Conservation (phyloP, 192 early-diverging fungal species). For the Backusella circina region DNA sequence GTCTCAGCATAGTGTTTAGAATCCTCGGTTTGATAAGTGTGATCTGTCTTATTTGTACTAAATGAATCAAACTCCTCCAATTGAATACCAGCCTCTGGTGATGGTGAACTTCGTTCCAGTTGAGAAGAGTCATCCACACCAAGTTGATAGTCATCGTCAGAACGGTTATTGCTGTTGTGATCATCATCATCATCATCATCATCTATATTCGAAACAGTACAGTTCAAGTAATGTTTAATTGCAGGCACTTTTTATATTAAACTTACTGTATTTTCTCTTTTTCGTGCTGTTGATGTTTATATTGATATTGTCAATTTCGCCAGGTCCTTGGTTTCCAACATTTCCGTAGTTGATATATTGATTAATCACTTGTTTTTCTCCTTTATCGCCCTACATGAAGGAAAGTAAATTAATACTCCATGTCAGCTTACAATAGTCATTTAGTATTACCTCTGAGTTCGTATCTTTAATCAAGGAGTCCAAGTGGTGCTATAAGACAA, state of each 20-base stretch:
- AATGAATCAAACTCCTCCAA: no score
- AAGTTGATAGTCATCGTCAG: no score
- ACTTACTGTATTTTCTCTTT: background rate
- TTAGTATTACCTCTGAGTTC: background rate
- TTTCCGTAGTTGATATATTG: constrained; percentile 4
- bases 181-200: no score
- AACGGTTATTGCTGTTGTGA: no score
- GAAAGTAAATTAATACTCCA: background rate
- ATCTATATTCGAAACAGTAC: no score
- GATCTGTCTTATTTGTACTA: no score
- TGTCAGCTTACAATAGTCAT: background rate
- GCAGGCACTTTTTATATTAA: background rate
- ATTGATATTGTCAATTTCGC: no score
- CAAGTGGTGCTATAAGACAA: no score
- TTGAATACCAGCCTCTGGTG: no score
- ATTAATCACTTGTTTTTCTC: background rate
- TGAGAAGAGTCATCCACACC: no score
- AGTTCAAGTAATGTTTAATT: no score
- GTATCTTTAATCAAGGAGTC: background rate
- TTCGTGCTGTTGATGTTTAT: background rate
- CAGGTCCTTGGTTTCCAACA: background rate
- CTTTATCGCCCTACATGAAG: background rate
- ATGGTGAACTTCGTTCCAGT: no score
- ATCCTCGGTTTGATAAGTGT: background rate
- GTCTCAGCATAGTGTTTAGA: background rate